phyloP scores from a whole-genome alignment of 2,329 filamentous ascomycete genomes.

The Chrysosporium keratinophilum region DNA sequence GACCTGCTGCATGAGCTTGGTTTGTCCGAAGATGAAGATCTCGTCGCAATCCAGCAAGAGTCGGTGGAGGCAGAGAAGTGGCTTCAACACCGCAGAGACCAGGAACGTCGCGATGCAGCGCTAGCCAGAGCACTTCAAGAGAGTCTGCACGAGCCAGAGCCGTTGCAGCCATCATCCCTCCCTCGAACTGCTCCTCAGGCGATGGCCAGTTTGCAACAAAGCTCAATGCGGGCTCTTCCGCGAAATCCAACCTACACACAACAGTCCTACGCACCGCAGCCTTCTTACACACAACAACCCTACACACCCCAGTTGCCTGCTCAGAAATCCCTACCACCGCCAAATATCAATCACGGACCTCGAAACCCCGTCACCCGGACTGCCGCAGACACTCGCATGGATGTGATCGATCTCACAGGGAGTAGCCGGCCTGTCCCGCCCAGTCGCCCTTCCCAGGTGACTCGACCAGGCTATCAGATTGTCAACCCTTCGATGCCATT shows the following conservation, averaged over 20 bases:
- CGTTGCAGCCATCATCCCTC: slow-evolving; percentile 5
- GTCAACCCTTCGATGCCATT: background rate
- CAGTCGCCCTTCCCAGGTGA: background rate
- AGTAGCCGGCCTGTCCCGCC: background rate
- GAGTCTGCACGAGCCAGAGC: slow-evolving; percentile 18
- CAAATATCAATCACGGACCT: background rate
- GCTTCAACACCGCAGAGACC: slow-evolving; percentile 24
- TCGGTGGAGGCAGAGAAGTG: slow-evolving; percentile 25
- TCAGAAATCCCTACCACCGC: too few species aligned
- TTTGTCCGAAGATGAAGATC: slow-evolving; percentile 20
- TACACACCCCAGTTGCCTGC: background rate
- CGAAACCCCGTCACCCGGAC: background rate
- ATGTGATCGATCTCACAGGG: slow-evolving; percentile 6
- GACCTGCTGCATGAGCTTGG: slow-evolving; percentile 22
- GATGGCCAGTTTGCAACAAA: background rate
- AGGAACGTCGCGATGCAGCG: slow-evolving; percentile 31
- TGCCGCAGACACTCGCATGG: background rate
- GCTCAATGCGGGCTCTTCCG: background rate
- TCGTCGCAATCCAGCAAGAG: slow-evolving; percentile 24
- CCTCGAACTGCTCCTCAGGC: background rate
- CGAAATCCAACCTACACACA: background rate
- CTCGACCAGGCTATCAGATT: background rate
- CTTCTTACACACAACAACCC: background rate
- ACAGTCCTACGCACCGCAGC: background rate
- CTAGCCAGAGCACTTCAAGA: slow-evolving; percentile 31